Conservation (phyloP, 2,329 filamentous ascomycete genomes). For the Pseudogymnoascus sp. region DNA sequence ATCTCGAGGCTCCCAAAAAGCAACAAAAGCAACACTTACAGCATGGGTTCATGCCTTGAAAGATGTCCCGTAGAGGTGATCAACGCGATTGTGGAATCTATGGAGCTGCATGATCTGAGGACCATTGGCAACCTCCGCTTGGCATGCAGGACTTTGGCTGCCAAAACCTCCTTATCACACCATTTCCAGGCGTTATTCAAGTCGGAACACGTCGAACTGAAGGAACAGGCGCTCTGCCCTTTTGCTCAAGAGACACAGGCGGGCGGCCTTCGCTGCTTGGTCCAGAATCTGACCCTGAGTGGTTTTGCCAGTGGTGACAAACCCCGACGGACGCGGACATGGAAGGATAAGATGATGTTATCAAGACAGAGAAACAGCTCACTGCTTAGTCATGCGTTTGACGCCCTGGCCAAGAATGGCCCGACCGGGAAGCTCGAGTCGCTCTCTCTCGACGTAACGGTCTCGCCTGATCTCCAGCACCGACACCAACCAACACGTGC, state of each 20-base stretch:
- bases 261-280: neutral
- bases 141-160: neutral
- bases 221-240: neutral
- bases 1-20: too few relatives aligned
- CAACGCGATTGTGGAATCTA: neutral
- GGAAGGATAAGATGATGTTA: neutral
- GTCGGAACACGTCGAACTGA: neutral
- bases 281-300: neutral
- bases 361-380: neutral
- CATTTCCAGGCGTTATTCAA: neutral
- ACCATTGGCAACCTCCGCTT: neutral
- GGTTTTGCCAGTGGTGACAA: neutral
- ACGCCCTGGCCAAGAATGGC: neutral
- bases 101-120: neutral
- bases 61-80: neutral
- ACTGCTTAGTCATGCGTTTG: neutral
- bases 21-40: too few relatives aligned
- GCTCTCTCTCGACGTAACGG: neutral
- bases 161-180: neutral
- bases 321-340: neutral
- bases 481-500: neutral
- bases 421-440: neutral
- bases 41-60: too few relatives aligned
- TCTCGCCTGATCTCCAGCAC: neutral
- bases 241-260: neutral